Conservation (phyloP, 2,329 filamentous ascomycete species). For the Paramyrothecium roridum region DNA sequence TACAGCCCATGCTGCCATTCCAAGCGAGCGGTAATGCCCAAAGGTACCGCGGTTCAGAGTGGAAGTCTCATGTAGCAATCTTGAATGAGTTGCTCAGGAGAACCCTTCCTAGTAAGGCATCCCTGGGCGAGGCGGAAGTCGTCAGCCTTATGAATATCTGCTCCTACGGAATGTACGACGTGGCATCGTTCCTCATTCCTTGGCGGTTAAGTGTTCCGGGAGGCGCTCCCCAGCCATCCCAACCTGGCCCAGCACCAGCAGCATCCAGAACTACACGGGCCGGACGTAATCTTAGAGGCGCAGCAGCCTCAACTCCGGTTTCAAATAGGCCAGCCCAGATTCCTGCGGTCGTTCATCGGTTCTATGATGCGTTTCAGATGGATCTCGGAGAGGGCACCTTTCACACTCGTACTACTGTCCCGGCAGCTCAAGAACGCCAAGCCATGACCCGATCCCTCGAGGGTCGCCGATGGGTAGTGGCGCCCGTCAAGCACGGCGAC, state of each 20-base stretch:
- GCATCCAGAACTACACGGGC: background rate
- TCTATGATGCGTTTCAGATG: background rate
- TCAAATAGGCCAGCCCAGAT: no score
- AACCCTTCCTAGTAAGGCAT: background rate
- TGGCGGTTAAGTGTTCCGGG: conserved; percentile 4
- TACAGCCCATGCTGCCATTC: conserved; percentile 13
- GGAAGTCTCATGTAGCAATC: conserved; percentile 10
- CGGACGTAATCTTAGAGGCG: no score
- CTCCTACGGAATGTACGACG: conserved; percentile 14
- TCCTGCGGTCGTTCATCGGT: no score
- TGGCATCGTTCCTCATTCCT: conserved; percentile 7
- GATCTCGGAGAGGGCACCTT: background rate
- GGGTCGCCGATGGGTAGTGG: conserved; percentile 5
- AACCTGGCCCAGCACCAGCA: background rate
- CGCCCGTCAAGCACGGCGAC: conserved; percentile 8
- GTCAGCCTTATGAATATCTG: background rate
- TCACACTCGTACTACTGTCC: background rate
- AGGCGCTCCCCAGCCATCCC: background rate
- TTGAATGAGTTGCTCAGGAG: conserved; percentile 9
- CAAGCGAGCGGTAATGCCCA: background rate
- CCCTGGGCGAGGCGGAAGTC: background rate
- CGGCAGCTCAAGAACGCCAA: conserved; percentile 1
- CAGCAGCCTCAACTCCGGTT: no score
- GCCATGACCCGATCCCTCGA: conserved; percentile 4
- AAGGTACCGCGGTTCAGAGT: conserved; percentile 6